These are phyloP conservation scores for Tolypocladium inflatum DNA, from an alignment of 2,329 filamentous ascomycete species.

Conservation along the genomic window DNA sequence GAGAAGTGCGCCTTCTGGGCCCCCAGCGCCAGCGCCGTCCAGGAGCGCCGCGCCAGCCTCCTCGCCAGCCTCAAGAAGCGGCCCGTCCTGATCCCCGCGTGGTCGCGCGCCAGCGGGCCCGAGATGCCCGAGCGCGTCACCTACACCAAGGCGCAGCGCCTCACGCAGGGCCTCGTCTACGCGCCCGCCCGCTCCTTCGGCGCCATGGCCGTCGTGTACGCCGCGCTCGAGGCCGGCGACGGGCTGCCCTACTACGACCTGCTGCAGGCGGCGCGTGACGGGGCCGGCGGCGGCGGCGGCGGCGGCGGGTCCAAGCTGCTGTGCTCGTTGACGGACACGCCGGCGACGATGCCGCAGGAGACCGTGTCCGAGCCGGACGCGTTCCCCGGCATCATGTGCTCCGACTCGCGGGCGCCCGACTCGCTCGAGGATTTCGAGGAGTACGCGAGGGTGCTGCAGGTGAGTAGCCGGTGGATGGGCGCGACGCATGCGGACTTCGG, in stretches of 20 bases:
- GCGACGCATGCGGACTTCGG: conserved; percentile 31
- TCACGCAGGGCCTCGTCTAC: conserved; percentile 34
- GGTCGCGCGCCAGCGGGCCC: conserved; percentile 16
- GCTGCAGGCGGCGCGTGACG: conserved; percentile 3
- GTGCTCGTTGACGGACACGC: conserved; percentile 13
- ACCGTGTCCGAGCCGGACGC: conserved; percentile 23
- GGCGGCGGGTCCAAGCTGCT: neutral
- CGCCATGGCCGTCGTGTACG: conserved; percentile 31
- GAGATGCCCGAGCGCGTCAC: conserved; percentile 39
- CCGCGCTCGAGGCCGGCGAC: conserved; percentile 32
- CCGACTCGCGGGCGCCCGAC: conserved; percentile 25
- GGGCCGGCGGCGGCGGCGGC: neutral
- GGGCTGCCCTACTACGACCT: conserved; percentile 32
- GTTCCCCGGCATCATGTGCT: conserved; percentile 35
- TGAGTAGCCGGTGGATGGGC: conserved; percentile 31
- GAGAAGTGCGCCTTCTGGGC: conserved; percentile 34
- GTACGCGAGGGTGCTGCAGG: conserved; percentile 21
- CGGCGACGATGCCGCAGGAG: conserved; percentile 15
- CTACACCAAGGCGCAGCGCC: conserved; percentile 34
- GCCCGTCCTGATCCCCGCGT: conserved; percentile 32
- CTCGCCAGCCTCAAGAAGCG: conserved; percentile 28
- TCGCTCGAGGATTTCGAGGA: conserved; percentile 23
- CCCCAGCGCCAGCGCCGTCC: conserved; percentile 24
- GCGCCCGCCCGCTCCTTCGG: conserved; percentile 31
- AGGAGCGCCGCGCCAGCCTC: conserved; percentile 27